These are phyloP conservation scores for Schrenkiella parvula DNA, from an alignment of 345 rosid species.

Conservation along the genomic window DNA sequence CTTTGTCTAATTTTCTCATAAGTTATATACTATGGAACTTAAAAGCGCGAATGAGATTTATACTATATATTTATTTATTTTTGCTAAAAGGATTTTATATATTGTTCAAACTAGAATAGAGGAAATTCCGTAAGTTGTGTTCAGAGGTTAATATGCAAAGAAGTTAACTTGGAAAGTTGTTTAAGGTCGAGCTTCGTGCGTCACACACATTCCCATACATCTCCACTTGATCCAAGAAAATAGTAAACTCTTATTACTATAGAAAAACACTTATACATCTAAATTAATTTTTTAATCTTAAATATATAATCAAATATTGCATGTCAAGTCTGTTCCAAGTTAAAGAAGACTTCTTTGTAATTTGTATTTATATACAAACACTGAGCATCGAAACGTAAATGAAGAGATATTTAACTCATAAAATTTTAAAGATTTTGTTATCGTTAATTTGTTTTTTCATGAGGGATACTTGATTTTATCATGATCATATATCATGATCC, in stretches of 20 bases:
- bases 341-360: not conserved
- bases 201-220: slow-evolving; percentile 25
- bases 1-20: not conserved
- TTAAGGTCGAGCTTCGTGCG: slow-evolving; percentile 10
- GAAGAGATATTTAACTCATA: not conserved
- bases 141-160: not conserved
- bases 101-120: not conserved
- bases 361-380: not conserved
- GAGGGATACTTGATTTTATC: not conserved
- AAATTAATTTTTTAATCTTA: not conserved
- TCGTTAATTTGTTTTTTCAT: not conserved
- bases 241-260: slow-evolving; percentile 5
- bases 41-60: too few species aligned
- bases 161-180: slow-evolving; percentile 27
- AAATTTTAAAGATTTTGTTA: not conserved
- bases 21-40: not conserved
- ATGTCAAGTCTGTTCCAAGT: not conserved
- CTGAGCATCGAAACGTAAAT: not conserved
- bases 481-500: not conserved
- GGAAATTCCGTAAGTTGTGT: slow-evolving; percentile 3
- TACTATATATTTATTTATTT: too few species aligned
- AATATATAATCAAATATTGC: not conserved
- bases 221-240: slow-evolving; percentile 27
- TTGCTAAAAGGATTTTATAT: too few species aligned
- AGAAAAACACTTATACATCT: not conserved